Evolutionary conservation across 108 stramenopile species (phyloP).

Genomic region (Pseudonitzschia pungens): DNA sequence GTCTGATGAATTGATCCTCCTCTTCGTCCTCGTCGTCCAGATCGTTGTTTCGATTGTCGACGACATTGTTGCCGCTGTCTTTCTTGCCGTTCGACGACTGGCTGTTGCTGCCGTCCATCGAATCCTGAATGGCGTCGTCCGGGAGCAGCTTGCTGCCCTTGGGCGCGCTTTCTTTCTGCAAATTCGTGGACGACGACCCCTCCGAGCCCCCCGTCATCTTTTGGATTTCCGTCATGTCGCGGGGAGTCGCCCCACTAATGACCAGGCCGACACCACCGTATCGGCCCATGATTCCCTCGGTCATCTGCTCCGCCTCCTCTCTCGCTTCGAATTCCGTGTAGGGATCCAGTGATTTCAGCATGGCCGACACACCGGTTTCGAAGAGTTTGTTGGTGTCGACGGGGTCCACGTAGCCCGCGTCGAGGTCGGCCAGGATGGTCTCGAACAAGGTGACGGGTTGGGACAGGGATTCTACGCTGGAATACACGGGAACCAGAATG

Average conservation of each 20-base stretch:
- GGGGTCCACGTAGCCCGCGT: constrained; percentile 78
- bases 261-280: constrained; percentile 96
- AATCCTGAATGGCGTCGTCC: constrained; percentile 46
- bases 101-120: constrained; percentile 18
- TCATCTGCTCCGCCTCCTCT: constrained; percentile 75
- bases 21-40: constrained; percentile 46
- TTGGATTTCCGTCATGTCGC: constrained; percentile 36
- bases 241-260: constrained; percentile 69
- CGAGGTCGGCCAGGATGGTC: constrained; percentile 77
- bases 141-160: constrained; percentile 36
- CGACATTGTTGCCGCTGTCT: constrained; percentile 1
- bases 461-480: constrained; percentile 40
- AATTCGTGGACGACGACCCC: background rate
- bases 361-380: constrained; percentile 91
- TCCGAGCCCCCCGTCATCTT: constrained; percentile 8
- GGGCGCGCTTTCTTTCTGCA: constrained; percentile 14
- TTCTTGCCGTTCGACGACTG: background rate
- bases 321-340: constrained; percentile 93
- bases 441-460: constrained; percentile 85
- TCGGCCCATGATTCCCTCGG: constrained; percentile 80
- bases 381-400: constrained; percentile 88
- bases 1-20: constrained; percentile 29
- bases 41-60: constrained; percentile 15
- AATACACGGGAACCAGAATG: constrained; percentile 57
- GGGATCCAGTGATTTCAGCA: constrained; percentile 92